phyloP scores from a whole-genome alignment of 1,284 basidiomycete species.

The Cystobasidium pallidum region DNA sequence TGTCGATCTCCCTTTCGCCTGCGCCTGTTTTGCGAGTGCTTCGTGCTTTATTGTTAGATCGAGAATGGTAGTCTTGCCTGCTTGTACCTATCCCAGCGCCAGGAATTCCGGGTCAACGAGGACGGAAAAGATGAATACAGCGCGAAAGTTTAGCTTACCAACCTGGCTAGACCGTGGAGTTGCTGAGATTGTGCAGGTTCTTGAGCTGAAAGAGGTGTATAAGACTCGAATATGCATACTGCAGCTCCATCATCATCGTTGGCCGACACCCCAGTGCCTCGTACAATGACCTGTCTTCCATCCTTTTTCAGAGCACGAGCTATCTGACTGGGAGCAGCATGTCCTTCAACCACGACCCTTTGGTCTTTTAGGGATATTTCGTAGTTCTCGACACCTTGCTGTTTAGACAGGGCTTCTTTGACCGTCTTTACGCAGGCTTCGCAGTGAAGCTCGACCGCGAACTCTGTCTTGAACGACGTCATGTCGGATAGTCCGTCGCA shows the following conservation, averaged over 20 bases:
- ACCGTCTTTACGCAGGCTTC: conserved; percentile 56
- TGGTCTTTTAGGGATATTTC: conserved; percentile 58
- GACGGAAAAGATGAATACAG: no score
- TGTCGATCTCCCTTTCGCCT: conserved; percentile 10
- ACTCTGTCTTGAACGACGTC: conserved; percentile 39
- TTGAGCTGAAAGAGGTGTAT: conserved; percentile 49
- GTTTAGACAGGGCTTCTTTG: conserved; percentile 51
- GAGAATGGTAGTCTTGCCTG: conserved; percentile 56
- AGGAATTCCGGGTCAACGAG: no score
- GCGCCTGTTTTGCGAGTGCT: conserved; percentile 22
- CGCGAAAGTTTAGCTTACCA: conserved; percentile 44
- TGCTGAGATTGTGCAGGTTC: conserved; percentile 56
- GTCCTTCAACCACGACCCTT: conserved; percentile 57
- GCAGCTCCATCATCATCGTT: conserved; percentile 53
- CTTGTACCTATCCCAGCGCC: no score
- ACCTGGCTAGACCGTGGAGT: conserved; percentile 58
- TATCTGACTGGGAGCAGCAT: conserved; percentile 58
- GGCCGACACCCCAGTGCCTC: conserved; percentile 52
- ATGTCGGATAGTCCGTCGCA: not conserved
- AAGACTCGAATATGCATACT: conserved; percentile 57
- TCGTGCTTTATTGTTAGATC: conserved; percentile 57
- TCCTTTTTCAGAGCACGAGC: conserved; percentile 57
- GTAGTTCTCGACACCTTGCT: conserved; percentile 55
- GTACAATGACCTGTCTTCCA: conserved; percentile 58
- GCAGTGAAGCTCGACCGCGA: conserved; percentile 43